Conservation (phyloP, 1,284 basidiomycete genomes). For the Trichosporon sp. region DNA sequence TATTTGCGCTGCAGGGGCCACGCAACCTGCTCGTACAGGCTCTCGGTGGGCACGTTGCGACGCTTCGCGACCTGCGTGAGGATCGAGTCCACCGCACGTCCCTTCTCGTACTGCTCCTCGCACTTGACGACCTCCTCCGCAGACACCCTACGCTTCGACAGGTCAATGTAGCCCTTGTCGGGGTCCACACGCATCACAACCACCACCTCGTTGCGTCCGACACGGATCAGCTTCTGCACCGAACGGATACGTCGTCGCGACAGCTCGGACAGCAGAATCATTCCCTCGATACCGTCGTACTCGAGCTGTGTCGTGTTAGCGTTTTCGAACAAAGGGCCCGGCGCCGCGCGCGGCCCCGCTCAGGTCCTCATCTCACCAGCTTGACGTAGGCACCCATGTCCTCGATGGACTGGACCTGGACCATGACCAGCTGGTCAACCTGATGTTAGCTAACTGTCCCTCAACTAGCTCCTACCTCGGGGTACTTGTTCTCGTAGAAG, state of each 20-base stretch:
- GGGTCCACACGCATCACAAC: slow-evolving; percentile 98
- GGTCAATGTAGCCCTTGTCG: slow-evolving; percentile 99
- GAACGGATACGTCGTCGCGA: slow-evolving; percentile 94
- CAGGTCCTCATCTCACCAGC: slow-evolving; percentile 59
- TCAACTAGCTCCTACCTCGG: slow-evolving; percentile 42
- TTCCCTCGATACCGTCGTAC: slow-evolving; percentile 98
- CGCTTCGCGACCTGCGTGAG: slow-evolving; percentile 91
- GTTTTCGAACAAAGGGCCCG: not conserved
- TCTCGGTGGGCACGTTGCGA: slow-evolving; percentile 55
- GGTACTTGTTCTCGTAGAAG: slow-evolving; percentile 54
- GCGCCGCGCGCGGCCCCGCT: not conserved
- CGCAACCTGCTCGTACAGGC: slow-evolving; percentile 81
- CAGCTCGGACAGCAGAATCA: slow-evolving; percentile 97
- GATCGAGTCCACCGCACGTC: slow-evolving; percentile 89
- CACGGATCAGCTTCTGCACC: slow-evolving; percentile 96
- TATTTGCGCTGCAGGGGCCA: slow-evolving; percentile 93
- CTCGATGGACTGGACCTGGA: slow-evolving; percentile 96
- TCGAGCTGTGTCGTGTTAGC: slow-evolving; percentile 63
- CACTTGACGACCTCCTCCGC: slow-evolving; percentile 98
- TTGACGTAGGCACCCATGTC: slow-evolving; percentile 99
- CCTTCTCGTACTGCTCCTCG: slow-evolving; percentile 98
- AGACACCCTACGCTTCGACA: slow-evolving; percentile 98
- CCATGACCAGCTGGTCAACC: slow-evolving; percentile 98
- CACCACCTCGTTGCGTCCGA: slow-evolving; percentile 97
- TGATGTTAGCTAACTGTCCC: slow-evolving; percentile 40